Percentiles rank a stretch among this genome's conserved stretches.
phyloP scores from a whole-genome alignment of 2,329 filamentous ascomycete genomes.

The Blumeria hordei region DNA sequence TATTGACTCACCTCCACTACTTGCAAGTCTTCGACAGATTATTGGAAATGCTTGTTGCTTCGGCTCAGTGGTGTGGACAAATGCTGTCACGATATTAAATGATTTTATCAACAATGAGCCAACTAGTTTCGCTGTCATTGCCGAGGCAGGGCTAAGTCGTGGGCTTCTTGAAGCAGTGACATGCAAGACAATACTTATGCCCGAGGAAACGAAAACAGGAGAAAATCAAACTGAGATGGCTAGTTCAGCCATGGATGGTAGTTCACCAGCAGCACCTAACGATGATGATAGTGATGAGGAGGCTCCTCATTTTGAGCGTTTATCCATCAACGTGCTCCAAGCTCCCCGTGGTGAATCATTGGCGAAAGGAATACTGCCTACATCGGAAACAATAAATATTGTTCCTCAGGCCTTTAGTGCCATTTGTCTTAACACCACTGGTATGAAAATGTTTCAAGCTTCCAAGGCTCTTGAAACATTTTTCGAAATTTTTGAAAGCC shows the following conservation, averaged over 20 bases:
- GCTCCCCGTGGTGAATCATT: slow-evolving; percentile 21
- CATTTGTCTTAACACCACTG: slow-evolving; percentile 72
- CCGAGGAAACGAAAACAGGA: slow-evolving; percentile 11
- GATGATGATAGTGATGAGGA: slow-evolving; percentile 17
- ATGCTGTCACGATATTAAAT: slow-evolving; percentile 72
- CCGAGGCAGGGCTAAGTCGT: slow-evolving; percentile 75
- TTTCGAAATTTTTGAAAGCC: slow-evolving; percentile 90
- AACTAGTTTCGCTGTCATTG: slow-evolving; percentile 88
- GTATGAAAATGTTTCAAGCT: slow-evolving; percentile 66
- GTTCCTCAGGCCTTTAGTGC: slow-evolving; percentile 78
- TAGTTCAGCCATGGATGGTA: slow-evolving; percentile 13
- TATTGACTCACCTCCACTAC: slow-evolving; percentile 72
- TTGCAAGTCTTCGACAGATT: slow-evolving; percentile 56
- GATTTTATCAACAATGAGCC: slow-evolving; percentile 98
- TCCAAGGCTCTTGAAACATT: slow-evolving; percentile 68
- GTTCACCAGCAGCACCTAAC: slow-evolving; percentile 4
- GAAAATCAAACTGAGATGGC: slow-evolving; percentile 6
- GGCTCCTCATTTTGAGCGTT: slow-evolving; percentile 25
- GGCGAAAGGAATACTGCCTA: slow-evolving; percentile 59
- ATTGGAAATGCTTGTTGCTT: slow-evolving; percentile 59
- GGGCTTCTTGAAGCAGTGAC: slow-evolving; percentile 68
- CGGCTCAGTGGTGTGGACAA: slow-evolving; percentile 88
- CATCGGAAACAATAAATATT: slow-evolving; percentile 65
- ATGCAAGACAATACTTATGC: slow-evolving; percentile 18
- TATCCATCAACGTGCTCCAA: slow-evolving; percentile 25